Conservation (phyloP, 2,329 filamentous ascomycete genomes). For the Mollisiaceae sp. region DNA sequence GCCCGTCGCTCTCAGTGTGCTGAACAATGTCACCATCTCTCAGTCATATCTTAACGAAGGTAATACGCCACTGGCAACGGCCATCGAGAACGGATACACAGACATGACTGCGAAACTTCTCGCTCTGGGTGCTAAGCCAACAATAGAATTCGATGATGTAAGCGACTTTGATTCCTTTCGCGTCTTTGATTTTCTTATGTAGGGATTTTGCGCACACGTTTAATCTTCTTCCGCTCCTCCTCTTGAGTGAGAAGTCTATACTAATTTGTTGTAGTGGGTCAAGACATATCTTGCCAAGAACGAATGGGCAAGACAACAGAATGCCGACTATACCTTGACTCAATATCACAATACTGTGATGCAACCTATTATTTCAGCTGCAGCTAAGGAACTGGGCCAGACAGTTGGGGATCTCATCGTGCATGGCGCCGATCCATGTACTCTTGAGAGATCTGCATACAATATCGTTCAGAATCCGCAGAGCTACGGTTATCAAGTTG, state of each 20-base stretch:
- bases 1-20: constrained; percentile 63
- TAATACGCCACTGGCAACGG: constrained; percentile 60
- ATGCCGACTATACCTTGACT: constrained; percentile 54
- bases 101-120: constrained; percentile 65
- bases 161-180: no score
- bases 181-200: no score
- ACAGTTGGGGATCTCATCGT: constrained; percentile 59
- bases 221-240: no score
- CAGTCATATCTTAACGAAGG: constrained; percentile 44
- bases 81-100: constrained; percentile 59
- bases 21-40: constrained; percentile 65
- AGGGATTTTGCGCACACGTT: no score
- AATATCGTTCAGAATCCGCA: constrained; percentile 42
- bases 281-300: constrained; percentile 56
- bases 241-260: no score
- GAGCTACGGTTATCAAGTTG: constrained; percentile 43
- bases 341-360: constrained; percentile 54
- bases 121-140: constrained; percentile 62
- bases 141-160: constrained; percentile 61
- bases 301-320: constrained; percentile 44
- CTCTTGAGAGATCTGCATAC: constrained; percentile 52
- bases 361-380: constrained; percentile 72
- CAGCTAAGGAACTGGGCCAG: constrained; percentile 54
- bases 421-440: constrained; percentile 69
- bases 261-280: constrained; percentile 52